Evolutionary conservation across 768 basidiomycete genomes (phyloP), one percentile per base, ranked within the genome.

Genomic region (Rhodosporidiobolus odoratus): DNA sequence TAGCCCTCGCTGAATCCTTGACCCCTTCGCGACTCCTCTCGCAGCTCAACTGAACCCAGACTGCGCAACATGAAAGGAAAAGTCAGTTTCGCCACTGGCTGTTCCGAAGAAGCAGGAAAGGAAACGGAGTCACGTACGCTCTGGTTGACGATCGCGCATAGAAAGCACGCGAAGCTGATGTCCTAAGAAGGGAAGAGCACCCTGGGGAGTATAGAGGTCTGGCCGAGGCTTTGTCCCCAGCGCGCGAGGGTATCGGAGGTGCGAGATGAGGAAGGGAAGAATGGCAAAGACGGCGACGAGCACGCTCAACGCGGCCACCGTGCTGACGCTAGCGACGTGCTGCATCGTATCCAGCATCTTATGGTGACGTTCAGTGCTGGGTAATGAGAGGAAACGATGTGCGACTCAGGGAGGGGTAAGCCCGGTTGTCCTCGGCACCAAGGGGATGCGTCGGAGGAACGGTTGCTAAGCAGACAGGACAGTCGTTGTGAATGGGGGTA

Each of bases 211-310:
- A 13, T 32, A 58, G 8, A 72, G 45, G 58, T 72, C 71, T 7
- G 62, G 52, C 13, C 71, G 47, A 30, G 27, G 35, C 5, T n/a
- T 65, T 1, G 66, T 68, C 2, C 66, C 66, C 52, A 65, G 30
- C 0, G 71, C 71, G 45, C 58, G 60, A 12, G 58, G 58, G 47
- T 62, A 23, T 30, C 16, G 2, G 37, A 62, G 13, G 21, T 41
- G 27, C 6, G n/a, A 13, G 34, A 37, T 2, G 35, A 48, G 1
- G 47, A 50, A 17, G 27, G 35, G 27, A 30, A 59, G 4, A 43
- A 45, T 3, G 27, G 16, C 27, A n/a, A 45, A 5, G 41, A 27
- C 38, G 38, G 57, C 16, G 38, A 38, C 6, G 57, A 40, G 37
- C 1, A 58, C 3, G 23, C 8, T 38, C 37, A 40, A 15, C 38